These are phyloP conservation scores for Epichloe bromicola DNA, from an alignment of 2,329 filamentous ascomycete genomes.

Conservation along the genomic window DNA sequence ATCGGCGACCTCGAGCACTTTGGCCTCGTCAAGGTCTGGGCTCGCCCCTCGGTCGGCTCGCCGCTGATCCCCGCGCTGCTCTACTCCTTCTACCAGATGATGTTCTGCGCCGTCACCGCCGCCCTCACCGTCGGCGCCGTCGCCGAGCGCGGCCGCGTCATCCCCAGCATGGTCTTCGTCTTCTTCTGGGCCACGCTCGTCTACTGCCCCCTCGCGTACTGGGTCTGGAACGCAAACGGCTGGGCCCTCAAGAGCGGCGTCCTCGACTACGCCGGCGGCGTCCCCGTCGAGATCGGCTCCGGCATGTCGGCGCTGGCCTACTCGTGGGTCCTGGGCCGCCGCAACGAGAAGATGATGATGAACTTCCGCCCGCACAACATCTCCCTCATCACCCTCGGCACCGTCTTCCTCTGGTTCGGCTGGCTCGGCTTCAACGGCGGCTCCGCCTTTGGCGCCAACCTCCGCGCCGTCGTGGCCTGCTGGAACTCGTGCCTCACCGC, in stretches of 20 bases:
- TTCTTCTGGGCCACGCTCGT: constrained; percentile 96
- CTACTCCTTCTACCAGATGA: constrained; percentile 96
- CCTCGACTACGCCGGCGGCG: constrained; percentile 90
- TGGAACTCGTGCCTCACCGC: constrained; percentile 95
- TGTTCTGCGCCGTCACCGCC: constrained; percentile 89
- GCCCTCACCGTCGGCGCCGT: constrained; percentile 87
- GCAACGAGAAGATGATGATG: constrained; percentile 98
- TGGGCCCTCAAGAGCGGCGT: constrained; percentile 89
- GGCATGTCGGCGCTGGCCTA: constrained; percentile 90
- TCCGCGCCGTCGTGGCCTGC: constrained; percentile 89
- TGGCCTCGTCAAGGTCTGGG: constrained; percentile 74
- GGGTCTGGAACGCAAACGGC: constrained; percentile 91
- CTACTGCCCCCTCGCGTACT: constrained; percentile 93
- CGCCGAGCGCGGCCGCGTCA: constrained; percentile 82
- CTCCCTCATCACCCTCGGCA: constrained; percentile 89
- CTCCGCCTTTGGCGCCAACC: constrained; percentile 84
- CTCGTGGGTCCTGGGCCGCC: constrained; percentile 86
- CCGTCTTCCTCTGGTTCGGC: constrained; percentile 92
- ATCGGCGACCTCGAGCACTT: constrained; percentile 88
- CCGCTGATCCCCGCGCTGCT: constrained; percentile 79
- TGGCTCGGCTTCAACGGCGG: constrained; percentile 99
- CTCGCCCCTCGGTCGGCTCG: constrained; percentile 72
- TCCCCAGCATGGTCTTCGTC: constrained; percentile 88
- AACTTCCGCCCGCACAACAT: constrained; percentile 99
- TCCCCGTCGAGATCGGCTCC: constrained; percentile 93